Base-by-base conservation (phyloP, 1,139 yeast species). In the Hyphopichia khmerensis region DNA sequence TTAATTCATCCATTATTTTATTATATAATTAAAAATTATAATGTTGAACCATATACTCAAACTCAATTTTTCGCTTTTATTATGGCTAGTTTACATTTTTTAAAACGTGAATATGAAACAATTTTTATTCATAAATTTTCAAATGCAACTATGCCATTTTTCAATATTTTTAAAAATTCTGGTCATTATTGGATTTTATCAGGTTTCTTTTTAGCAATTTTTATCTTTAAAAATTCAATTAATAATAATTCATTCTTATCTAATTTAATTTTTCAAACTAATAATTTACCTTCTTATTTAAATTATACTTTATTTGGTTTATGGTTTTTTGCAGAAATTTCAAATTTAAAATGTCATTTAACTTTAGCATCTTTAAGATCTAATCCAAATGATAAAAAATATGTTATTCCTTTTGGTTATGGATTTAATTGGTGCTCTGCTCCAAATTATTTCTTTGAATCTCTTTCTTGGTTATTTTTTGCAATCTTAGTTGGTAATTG, bases 401-500 rank as follows among this genome's bases (percentile, higher is more conserved):
- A 64, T 49, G 66, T 64, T 33, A 71, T 72, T 47, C 77, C 79
- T n/a, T 62, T 55, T 44, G 79, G 79, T 14, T 73, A 67, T 51
- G 78, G 76, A 0, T 73, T 73, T 49, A 50, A 64, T 48, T 62
- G 62, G 52, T 78, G 78, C 23, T 75, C 82, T 4, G 69, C 80
- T 59, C 99, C 99, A 52, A 93, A 93, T 68, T 93, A 93, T 65
- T 85, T 89, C 51, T 93, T 90, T 63, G 99, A 93, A 69, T 70
- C 80, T 37, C 67, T 85, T 55, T 72, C 82, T 2, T 91, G 96
- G 96, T 59, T 84, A 1, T 69, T 77, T 26, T 80, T 84, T 53
- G 79, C 91, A 13, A 47, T 88, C 14, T 68, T 89, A 55, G 82
- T 84, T 42, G 88, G 91, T 45, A 89, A 90, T 64, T 75, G 93